Evolutionary conservation across 164 flowering plant species (phyloP).

Genomic region (Malania oleifera): DNA sequence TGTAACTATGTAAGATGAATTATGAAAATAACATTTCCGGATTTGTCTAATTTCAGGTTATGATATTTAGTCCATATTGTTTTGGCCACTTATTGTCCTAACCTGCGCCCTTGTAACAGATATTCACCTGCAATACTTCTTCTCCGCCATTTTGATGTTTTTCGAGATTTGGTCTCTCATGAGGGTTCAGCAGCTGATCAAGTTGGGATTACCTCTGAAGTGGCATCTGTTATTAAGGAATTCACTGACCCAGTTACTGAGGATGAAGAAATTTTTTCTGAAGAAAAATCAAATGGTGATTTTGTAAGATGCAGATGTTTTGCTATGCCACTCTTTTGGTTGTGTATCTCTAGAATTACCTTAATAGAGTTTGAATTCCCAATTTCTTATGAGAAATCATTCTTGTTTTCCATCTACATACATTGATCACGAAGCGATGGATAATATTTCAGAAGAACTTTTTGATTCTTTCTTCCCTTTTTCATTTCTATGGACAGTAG

Average conservation of each 20-base stretch:
- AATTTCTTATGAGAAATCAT: too few relatives aligned
- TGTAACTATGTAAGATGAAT: too few relatives aligned
- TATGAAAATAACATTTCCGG: too few relatives aligned
- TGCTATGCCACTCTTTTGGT: not conserved
- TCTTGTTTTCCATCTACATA: not conserved
- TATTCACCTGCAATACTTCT: slow-evolving; percentile 82
- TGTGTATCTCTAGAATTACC: not conserved
- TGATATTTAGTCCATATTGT: not conserved
- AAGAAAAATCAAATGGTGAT: slow-evolving; percentile 27
- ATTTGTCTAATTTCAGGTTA: not conserved
- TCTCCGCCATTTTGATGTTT: slow-evolving; percentile 83
- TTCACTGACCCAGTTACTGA: slow-evolving; percentile 52
- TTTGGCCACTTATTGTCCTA: not conserved
- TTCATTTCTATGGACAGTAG: not conserved
- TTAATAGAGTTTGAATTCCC: too few relatives aligned
- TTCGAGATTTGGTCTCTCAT: slow-evolving; percentile 44
- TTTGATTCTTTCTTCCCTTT: not conserved
- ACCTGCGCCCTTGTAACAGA: slow-evolving; percentile 31
- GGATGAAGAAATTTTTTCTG: slow-evolving; percentile 28
- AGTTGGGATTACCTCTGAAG: slow-evolving; percentile 61
- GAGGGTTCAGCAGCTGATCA: slow-evolving; percentile 69
- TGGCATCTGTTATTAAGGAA: slow-evolving; percentile 71
- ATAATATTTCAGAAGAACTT: too few relatives aligned
- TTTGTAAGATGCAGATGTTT: slow-evolving; percentile 33
- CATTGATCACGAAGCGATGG: too few relatives aligned